Evolutionary conservation across 306 rosid species (phyloP).

Genomic region (Fagus crenata): DNA sequence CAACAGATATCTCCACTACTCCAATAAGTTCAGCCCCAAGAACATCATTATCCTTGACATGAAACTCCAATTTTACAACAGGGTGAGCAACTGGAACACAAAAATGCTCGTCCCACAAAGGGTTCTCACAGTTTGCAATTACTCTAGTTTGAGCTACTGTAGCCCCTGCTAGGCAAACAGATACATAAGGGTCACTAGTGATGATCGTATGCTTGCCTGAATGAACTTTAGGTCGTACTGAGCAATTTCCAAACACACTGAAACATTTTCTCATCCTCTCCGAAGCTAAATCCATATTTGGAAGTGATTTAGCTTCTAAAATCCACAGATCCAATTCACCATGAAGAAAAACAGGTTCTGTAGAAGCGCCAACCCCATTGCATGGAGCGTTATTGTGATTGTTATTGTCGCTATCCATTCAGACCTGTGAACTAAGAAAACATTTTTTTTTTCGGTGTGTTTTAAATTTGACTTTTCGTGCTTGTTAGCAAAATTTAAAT

Average conservation of each 20-base stretch:
- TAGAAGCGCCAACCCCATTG: conserved; percentile 6
- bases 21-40: conserved; percentile 78
- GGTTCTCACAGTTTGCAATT: conserved; percentile 57
- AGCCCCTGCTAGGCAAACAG: conserved; percentile 62
- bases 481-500: no score
- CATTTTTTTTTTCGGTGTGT: conserved; percentile 13
- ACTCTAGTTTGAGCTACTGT: conserved; percentile 70
- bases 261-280: conserved; percentile 59
- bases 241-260: conserved; percentile 49
- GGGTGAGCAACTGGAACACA: conserved; percentile 70
- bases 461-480: no score
- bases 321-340: conserved; percentile 65
- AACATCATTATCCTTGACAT: conserved; percentile 67
- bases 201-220: conserved; percentile 43
- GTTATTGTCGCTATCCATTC: conserved; percentile 36
- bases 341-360: conserved; percentile 47
- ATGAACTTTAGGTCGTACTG: conserved; percentile 36
- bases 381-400: neutral
- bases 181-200: conserved; percentile 83
- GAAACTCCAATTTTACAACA: conserved; percentile 49
- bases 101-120: conserved; percentile 68
- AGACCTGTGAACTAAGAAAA: conserved; percentile 25
- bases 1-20: conserved; percentile 52
- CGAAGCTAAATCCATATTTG: conserved; percentile 61
- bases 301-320: conserved; percentile 73